Evolutionary conservation across 345 rosid genomes (phyloP), one percentile per base, ranked within the genome.

Genomic region (Dipteronia dyeriana): DNA sequence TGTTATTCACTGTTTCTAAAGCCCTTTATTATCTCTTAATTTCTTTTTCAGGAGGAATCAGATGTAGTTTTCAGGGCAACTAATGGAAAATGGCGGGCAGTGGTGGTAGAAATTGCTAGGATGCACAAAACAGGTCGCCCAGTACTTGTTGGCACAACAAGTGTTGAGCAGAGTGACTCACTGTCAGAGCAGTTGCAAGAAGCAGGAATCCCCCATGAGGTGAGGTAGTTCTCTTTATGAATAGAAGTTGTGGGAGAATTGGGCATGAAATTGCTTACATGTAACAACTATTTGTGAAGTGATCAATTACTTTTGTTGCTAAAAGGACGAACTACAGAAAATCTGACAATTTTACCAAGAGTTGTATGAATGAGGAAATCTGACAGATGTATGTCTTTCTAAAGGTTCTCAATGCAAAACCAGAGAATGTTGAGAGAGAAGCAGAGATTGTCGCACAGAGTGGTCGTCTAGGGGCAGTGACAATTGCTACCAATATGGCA

Each of bases 381-480:
- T 78, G 70, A 79, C 76, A 66, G 61, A 67, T 76, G 20, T 77
- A 7, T 80, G 72, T 79, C 62, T 79, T 70, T 76, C 73, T 63
- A 53, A 85, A 95, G 99, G 97, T 95, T 74, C 98, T 95, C 77
- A 95, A 95, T 86, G 99, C 99, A 64, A 95, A 95, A 84, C 99
- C 99, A 51, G 98, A 95, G 87, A 95, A 95, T 88, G 99, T 95
- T 81, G 99, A 95, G 87, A 91, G 99, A 85, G 99, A 95, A 90
- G 99, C 99, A 51, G 99, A 95, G 87, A 95, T 95, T 80, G 99
- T 95, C 76, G 98, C 97, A 65, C 99, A 95, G 84, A 95, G 99
- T 76, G 99, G 99, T 72, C 99, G 99, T 83, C 87, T 89, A 67
- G 98, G 96, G 74, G 98, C 97, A 16, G 99, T 95, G 68, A 95